Percentiles rank a stretch among this genome's conserved stretches.
phyloP scores from a whole-genome alignment of 1,284 basidiomycete genomes.

The Phellopilus nigrolimitatus region DNA sequence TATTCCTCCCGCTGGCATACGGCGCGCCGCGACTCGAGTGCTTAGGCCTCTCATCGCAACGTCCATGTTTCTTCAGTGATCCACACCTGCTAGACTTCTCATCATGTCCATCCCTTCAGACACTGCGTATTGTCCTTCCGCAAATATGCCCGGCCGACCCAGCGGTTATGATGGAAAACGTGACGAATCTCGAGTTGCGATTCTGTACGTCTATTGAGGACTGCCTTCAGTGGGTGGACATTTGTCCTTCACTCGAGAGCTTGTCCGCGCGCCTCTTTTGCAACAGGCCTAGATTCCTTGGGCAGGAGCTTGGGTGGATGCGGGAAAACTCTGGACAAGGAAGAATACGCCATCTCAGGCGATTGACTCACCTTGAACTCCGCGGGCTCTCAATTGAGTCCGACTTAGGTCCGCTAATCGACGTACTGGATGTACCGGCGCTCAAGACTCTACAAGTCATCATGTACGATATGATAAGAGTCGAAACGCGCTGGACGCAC shows the following conservation, averaged over 20 bases:
- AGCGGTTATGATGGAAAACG: constrained; percentile 8
- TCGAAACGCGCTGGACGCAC: constrained; percentile 6
- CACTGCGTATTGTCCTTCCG: constrained; percentile 2
- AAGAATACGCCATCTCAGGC: too few relatives aligned
- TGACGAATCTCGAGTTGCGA: constrained; percentile 10
- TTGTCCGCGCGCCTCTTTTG: too few relatives aligned
- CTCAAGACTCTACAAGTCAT: too few relatives aligned
- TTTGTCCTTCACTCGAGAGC: constrained; percentile 15
- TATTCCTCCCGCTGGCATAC: constrained; percentile 7
- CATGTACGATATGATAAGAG: constrained; percentile 13
- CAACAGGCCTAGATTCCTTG: too few relatives aligned
- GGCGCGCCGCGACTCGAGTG: constrained; percentile 10
- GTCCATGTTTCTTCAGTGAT: constrained; percentile 13
- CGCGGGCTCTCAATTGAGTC: too few relatives aligned
- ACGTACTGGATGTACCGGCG: too few relatives aligned
- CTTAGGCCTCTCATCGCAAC: constrained; percentile 12
- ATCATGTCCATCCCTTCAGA: constrained; percentile 4
- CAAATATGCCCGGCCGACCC: constrained; percentile 5
- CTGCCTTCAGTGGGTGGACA: constrained; percentile 15
- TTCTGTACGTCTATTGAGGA: constrained; percentile 15
- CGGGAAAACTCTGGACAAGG: too few relatives aligned
- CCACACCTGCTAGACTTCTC: too few relatives aligned
- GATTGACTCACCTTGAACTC: too few relatives aligned
- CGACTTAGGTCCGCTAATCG: too few relatives aligned
- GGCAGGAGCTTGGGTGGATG: too few relatives aligned